These are phyloP conservation scores for Suillus plorans DNA, from an alignment of 768 basidiomycete species.

Conservation along the genomic window DNA sequence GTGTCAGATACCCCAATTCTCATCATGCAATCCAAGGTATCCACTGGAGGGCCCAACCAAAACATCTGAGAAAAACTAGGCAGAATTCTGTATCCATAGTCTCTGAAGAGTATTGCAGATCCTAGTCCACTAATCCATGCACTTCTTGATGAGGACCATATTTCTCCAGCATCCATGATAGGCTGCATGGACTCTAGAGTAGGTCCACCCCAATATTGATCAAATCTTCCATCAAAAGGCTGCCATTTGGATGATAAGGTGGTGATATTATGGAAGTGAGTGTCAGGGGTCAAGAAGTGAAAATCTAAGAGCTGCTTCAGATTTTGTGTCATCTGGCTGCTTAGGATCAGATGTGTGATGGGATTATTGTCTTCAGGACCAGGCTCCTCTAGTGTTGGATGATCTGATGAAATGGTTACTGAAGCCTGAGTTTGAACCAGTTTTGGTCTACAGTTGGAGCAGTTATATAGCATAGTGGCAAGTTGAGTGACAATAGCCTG, in stretches of 20 bases:
- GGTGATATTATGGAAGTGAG: background rate
- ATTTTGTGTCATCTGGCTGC: background rate
- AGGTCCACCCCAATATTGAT: slow-evolving; percentile 6
- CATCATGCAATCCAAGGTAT: too few relatives aligned
- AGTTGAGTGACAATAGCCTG: background rate
- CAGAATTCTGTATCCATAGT: too few relatives aligned
- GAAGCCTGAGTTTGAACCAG: background rate
- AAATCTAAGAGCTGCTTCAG: background rate
- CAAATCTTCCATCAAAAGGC: background rate
- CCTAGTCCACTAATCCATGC: too few relatives aligned
- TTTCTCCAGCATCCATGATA: too few relatives aligned
- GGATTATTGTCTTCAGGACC: background rate
- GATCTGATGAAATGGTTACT: background rate
- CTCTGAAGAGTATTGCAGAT: too few relatives aligned
- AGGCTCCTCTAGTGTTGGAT: background rate
- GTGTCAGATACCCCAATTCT: too few relatives aligned
- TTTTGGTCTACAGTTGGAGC: background rate
- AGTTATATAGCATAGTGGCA: background rate
- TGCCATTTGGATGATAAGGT: background rate
- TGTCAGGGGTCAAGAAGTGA: background rate
- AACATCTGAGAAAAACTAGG: too few relatives aligned
- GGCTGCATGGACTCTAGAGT: background rate
- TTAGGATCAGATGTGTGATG: background rate
- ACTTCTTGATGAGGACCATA: too few relatives aligned
- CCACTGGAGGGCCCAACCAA: too few relatives aligned